phyloP scores from a whole-genome alignment of 2,329 filamentous ascomycete species.

The Orbilia ellipsospora region DNA sequence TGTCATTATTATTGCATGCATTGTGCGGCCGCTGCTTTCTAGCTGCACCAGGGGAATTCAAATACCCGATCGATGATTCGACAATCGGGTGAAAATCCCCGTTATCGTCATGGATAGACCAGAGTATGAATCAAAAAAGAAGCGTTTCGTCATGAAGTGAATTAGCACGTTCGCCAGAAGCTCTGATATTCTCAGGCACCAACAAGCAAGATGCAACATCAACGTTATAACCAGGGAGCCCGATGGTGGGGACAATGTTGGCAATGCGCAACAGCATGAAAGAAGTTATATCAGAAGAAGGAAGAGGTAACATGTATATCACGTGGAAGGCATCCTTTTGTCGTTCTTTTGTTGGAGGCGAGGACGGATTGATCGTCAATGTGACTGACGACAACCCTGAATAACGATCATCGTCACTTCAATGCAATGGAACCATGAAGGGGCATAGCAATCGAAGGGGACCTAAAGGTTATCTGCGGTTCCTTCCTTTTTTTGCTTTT shows the following conservation, averaged over 20 bases:
- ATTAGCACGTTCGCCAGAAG: no score
- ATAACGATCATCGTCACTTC: background rate
- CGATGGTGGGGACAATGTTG: constrained; percentile 34
- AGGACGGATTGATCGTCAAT: constrained; percentile 11
- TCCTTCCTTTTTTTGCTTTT: background rate
- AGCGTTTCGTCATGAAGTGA: no score
- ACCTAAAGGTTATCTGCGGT: constrained; percentile 25
- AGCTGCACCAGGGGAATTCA: no score
- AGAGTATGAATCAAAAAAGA: no score
- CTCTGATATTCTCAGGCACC: constrained; percentile 36
- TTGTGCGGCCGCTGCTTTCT: no score
- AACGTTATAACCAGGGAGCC: constrained; percentile 11
- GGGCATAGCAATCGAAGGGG: background rate
- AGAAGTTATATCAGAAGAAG: no score
- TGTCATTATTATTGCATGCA: no score
- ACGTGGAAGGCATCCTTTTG: constrained; percentile 29
- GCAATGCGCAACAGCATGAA: background rate
- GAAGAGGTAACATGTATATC: constrained; percentile 4
- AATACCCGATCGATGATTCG: no score
- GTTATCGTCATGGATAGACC: no score
- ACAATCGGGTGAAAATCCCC: no score
- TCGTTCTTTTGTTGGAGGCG: constrained; percentile 1
- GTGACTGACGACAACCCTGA: constrained; percentile 15
- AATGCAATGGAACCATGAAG: background rate
- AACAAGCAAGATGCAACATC: constrained; percentile 7